phyloP scores from a whole-genome alignment of 2,329 filamentous ascomycete species.

The Hypoxylon sp. region DNA sequence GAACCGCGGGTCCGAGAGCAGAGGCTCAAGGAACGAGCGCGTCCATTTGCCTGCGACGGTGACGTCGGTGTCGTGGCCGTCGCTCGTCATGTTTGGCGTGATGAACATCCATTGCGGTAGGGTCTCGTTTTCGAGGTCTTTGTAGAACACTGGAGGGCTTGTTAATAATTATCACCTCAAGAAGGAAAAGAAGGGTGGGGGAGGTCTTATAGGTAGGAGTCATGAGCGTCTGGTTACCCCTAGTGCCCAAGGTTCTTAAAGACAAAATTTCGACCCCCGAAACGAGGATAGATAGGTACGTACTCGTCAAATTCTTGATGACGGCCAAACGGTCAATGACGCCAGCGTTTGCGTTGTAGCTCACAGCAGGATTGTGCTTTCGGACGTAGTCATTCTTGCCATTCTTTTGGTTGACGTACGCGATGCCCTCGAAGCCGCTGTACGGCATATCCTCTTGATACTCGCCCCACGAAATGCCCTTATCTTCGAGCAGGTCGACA shows the following conservation, averaged over 20 bases:
- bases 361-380: constrained; percentile 81
- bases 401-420: constrained; percentile 75
- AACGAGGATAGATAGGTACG: constrained; percentile 8
- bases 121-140: constrained; percentile 73
- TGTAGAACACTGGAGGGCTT: constrained; percentile 66
- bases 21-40: constrained; percentile 76
- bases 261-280: background rate
- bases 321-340: constrained; percentile 72
- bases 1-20: constrained; percentile 78
- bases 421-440: constrained; percentile 77
- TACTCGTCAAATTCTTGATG: constrained; percentile 79
- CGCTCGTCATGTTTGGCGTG: constrained; percentile 81
- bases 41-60: constrained; percentile 79
- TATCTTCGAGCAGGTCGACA: constrained; percentile 77
- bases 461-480: constrained; percentile 76
- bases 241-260: background rate
- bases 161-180: no score
- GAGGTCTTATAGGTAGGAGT: no score
- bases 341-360: constrained; percentile 76
- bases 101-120: constrained; percentile 82
- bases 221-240: no score
- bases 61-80: constrained; percentile 82
- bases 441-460: constrained; percentile 87
- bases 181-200: no score
- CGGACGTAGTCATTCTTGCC: constrained; percentile 83